Evolutionary conservation across 805 yeast species (phyloP).

Genomic region (Nadsonia fulvescens): DNA sequence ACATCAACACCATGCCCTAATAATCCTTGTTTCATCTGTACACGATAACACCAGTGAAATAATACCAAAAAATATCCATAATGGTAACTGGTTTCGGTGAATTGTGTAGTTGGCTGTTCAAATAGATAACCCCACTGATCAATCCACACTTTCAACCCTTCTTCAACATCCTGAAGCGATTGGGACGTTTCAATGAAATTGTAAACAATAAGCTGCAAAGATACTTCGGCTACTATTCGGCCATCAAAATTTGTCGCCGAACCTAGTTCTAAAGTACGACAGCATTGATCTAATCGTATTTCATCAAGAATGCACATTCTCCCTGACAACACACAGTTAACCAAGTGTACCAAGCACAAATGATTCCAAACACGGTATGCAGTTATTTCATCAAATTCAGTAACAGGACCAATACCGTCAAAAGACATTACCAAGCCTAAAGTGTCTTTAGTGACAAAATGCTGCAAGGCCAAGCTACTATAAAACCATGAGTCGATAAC

Average conservation of each 20-base stretch:
- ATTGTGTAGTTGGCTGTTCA: slow-evolving; percentile 54
- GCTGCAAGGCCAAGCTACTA: slow-evolving; percentile 46
- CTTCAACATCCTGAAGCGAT: slow-evolving; percentile 22
- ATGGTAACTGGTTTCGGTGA: slow-evolving; percentile 54
- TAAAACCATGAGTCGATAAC: slow-evolving; percentile 54
- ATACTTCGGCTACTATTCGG: slow-evolving; percentile 63
- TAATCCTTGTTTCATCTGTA: too few species aligned
- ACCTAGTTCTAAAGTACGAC: slow-evolving; percentile 35
- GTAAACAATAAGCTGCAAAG: slow-evolving; percentile 39
- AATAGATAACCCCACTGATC: slow-evolving; percentile 53
- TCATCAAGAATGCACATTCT: slow-evolving; percentile 45
- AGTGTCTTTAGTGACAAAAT: slow-evolving; percentile 34
- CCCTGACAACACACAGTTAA: slow-evolving; percentile 49
- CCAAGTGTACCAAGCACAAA: slow-evolving; percentile 45
- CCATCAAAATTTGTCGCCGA: slow-evolving; percentile 64
- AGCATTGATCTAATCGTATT: slow-evolving; percentile 37
- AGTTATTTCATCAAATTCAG: slow-evolving; percentile 34
- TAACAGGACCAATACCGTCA: slow-evolving; percentile 18
- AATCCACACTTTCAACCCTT: slow-evolving; percentile 41
- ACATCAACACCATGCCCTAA: too few species aligned
- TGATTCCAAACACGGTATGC: slow-evolving; percentile 56
- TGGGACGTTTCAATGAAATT: slow-evolving; percentile 29
- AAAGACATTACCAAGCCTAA: slow-evolving; percentile 13
- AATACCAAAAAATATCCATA: slow-evolving; percentile 36
- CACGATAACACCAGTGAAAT: slow-evolving; percentile 21